A percentile compares a stretch with the other conserved stretches of the same genome.
Conservation (phyloP, 331 rosid species). For the Cydonia oblonga region DNA sequence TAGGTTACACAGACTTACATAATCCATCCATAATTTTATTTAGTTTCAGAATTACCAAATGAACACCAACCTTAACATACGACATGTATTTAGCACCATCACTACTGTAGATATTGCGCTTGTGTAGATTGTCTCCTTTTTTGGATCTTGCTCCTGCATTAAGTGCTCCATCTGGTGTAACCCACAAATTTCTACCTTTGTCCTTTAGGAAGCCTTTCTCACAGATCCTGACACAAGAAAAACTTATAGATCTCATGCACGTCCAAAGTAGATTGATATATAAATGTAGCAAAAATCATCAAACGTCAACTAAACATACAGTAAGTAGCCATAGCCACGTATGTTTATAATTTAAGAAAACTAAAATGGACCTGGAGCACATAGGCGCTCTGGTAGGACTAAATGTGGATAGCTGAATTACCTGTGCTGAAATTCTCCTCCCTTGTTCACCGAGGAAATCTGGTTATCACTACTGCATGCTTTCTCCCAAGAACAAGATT, state of each 20-base stretch:
- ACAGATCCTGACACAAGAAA: slow-evolving; percentile 37
- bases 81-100: slow-evolving; percentile 90
- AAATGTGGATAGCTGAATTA: slow-evolving; percentile 9
- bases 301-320: not conserved
- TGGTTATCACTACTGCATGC: slow-evolving; percentile 71
- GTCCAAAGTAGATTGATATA: not conserved
- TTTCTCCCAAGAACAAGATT: slow-evolving; percentile 67
- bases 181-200: slow-evolving; percentile 32
- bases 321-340: not conserved
- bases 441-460: slow-evolving; percentile 39
- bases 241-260: slow-evolving; percentile 11
- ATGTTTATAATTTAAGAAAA: not conserved
- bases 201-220: slow-evolving; percentile 37
- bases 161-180: slow-evolving; percentile 31
- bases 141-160: slow-evolving; percentile 27
- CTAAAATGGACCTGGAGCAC: not conserved
- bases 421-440: slow-evolving; percentile 40
- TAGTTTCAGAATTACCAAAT: not conserved
- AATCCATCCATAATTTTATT: not conserved
- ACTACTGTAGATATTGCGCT: slow-evolving; percentile 33
- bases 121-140: slow-evolving; percentile 46
- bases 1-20: not conserved
- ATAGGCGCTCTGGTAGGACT: not conserved
- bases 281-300: not conserved
- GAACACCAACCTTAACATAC: slow-evolving; percentile 68